Conservation (phyloP, 2,329 filamentous ascomycete genomes). For the Pseudopyrenochaeta lycopersici region DNA sequence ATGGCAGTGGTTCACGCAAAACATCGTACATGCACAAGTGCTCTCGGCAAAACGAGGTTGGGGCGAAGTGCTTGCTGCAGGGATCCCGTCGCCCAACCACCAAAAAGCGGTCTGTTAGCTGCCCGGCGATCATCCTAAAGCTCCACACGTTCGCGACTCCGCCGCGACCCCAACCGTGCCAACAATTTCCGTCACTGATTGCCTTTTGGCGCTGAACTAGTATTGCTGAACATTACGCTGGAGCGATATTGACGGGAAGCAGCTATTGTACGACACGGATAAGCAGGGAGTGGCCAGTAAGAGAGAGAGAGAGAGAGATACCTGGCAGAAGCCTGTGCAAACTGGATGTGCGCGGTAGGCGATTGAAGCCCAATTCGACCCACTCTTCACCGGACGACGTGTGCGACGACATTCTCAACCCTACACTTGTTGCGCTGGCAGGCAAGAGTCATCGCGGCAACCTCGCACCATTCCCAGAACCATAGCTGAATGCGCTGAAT, state of each 20-base stretch:
- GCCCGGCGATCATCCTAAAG: constrained; percentile 21
- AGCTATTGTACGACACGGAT: neutral
- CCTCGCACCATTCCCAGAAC: neutral
- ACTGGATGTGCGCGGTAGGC: neutral
- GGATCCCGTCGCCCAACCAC: constrained; percentile 26
- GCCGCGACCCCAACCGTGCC: constrained; percentile 27
- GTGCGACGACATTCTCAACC: constrained; percentile 6
- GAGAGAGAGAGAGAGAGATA: neutral
- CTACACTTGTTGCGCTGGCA: constrained; percentile 4
- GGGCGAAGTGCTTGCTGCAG: constrained; percentile 23
- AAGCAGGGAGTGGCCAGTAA: neutral
- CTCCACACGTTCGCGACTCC: constrained; percentile 39
- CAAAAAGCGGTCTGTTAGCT: constrained; percentile 33
- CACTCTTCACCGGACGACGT: constrained; percentile 15
- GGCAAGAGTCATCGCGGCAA: constrained; percentile 8
- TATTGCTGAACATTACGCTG: neutral
- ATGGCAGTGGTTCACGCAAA: constrained; percentile 26
- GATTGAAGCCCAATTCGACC: constrained; percentile 28
- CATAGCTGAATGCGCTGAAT: constrained; percentile 10
- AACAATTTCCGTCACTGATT: neutral
- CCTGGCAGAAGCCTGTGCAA: neutral
- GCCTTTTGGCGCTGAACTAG: neutral
- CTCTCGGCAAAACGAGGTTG: constrained; percentile 19
- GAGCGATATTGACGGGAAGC: neutral
- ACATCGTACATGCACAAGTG: constrained; percentile 21